These are phyloP conservation scores for Verbascum thapsus DNA, from an alignment of 257 asterid species.

Conservation along the genomic window DNA sequence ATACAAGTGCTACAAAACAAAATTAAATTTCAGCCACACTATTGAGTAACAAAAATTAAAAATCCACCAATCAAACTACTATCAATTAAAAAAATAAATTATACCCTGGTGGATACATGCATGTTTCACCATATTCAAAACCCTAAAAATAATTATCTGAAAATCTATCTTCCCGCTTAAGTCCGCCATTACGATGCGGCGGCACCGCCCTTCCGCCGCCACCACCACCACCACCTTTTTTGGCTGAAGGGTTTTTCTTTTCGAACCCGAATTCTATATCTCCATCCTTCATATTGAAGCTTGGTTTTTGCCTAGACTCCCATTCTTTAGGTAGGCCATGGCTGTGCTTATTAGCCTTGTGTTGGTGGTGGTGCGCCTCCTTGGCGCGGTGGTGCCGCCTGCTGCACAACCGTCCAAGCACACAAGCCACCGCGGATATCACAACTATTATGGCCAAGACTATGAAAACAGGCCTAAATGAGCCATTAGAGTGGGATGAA, in stretches of 20 bases:
- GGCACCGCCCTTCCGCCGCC: slow-evolving; percentile 32
- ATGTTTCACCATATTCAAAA: slow-evolving; percentile 11
- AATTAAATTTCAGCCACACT: slow-evolving; percentile 13
- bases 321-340: slow-evolving; percentile 45
- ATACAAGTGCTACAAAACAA: slow-evolving; percentile 5
- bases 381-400: slow-evolving; percentile 40
- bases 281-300: slow-evolving; percentile 47
- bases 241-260: slow-evolving; percentile 29
- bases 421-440: slow-evolving; percentile 62
- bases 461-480: slow-evolving; percentile 72
- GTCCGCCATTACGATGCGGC: slow-evolving; percentile 38
- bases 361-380: slow-evolving; percentile 33
- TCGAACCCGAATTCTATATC: slow-evolving; percentile 79
- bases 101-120: slow-evolving; percentile 22
- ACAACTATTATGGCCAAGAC: slow-evolving; percentile 74
- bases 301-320: slow-evolving; percentile 47
- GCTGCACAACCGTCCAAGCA: slow-evolving; percentile 71
- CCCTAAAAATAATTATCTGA: slow-evolving; percentile 42
- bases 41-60: slow-evolving; percentile 18
- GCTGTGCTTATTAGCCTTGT: slow-evolving; percentile 30
- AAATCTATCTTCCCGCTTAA: slow-evolving; percentile 53
- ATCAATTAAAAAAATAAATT: slow-evolving; percentile 18
- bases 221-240: not conserved
- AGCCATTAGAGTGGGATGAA: slow-evolving; percentile 56
- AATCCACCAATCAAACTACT: slow-evolving; percentile 21